Conservation (phyloP, 805 yeast species). For the Pichia eremophila region DNA sequence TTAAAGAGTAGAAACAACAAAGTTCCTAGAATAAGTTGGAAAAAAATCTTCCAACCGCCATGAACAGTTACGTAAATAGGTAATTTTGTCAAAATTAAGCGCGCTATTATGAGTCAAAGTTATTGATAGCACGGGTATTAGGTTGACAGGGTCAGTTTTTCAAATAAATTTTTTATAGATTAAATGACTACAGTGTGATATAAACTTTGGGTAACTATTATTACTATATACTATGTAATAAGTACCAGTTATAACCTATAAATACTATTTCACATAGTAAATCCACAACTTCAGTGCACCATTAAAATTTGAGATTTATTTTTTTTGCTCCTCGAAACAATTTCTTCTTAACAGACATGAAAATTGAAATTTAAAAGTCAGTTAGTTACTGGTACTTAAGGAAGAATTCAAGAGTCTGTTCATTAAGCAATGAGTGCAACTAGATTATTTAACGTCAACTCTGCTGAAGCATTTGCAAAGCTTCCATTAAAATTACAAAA, state of each 20-base stretch:
- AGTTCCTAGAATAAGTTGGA: background rate
- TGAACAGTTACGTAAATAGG: background rate
- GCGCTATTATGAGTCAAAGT: conserved; percentile 1
- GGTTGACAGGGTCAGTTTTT: too few species aligned
- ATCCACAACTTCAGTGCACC: background rate
- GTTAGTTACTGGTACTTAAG: too few species aligned
- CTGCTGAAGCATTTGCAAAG: conserved; percentile 29
- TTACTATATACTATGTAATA: too few species aligned
- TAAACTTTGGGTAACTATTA: too few species aligned
- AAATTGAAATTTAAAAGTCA: background rate
- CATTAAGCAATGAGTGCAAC: conserved; percentile 3
- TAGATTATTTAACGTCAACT: conserved; percentile 20
- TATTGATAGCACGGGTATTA: too few species aligned
- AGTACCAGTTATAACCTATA: too few species aligned
- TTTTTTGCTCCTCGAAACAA: too few species aligned
- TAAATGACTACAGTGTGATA: too few species aligned
- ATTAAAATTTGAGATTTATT: too few species aligned
- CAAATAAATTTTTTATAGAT: too few species aligned
- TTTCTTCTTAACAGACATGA: background rate
- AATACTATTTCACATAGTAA: too few species aligned
- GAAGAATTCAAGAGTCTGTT: too few species aligned
- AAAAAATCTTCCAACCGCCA: background rate
- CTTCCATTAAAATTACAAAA: conserved; percentile 62
- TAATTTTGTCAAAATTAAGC: background rate
- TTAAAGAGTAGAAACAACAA: background rate